Base-by-base conservation (phyloP, 345 rosid species). In the Carallia brachiata region DNA sequence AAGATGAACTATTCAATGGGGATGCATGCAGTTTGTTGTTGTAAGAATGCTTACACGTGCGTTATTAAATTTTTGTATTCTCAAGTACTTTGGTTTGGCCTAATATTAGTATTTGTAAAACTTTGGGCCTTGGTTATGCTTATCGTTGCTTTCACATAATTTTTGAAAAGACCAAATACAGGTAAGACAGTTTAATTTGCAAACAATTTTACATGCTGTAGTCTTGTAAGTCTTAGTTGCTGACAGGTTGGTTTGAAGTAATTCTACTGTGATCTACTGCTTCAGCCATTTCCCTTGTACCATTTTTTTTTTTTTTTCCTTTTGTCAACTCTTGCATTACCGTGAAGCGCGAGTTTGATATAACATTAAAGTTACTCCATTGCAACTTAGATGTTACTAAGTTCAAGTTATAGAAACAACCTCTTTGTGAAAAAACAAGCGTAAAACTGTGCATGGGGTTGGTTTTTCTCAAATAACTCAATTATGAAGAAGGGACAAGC, bases 401-500 rank as follows among this genome's bases (percentile, higher is more conserved):
- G 34, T 32, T 32, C 34, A 32, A 32, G 34, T 32, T 32, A 32
- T 4, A 32, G 34, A 32, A 32, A 32, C 4, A 32, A 32, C 39
- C 58, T 9, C 66, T 57, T 31, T 63, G 23, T 39, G 36, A 36
- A 66, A 32, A 32, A 1, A 32, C 4, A 32, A 32, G 34, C 4
- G 34, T 32, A 32, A 32, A 32, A 32, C 34, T 32, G 34, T 32
- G 34, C 4, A 23, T 23, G 23, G 23, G 23, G 23, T 23, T 23
- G 23, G 23, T 23, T 23, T 23, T 23, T 23, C 23, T 23, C 23
- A 23, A 23, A 23, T 23, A 23, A 23, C 23, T 23, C 23, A 80
- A 39, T 70, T 54, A 75, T 73, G 66, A 65, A 68, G 68, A 77
- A 75, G 31, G 66, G 76, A 78, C 73, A 67, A 63, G 60, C 7